Evolutionary conservation across 306 rosid genomes (phyloP), one percentile per base, ranked within the genome.

Genomic region (Acacia melanoxylon): DNA sequence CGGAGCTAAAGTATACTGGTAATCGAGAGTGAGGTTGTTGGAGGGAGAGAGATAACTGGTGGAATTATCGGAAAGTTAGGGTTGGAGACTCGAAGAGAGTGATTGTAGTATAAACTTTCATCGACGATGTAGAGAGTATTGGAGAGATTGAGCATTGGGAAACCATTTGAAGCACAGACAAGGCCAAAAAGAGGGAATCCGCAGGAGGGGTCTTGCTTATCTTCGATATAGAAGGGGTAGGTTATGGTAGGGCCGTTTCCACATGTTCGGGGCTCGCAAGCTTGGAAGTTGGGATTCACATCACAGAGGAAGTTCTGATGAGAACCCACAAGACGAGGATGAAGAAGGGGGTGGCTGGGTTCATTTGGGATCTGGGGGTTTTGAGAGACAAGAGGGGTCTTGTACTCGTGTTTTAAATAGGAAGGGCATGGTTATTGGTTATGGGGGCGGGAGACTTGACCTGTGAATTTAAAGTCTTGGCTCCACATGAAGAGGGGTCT

Each of bases 161-260:
- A 54, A 29, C 81, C 89, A 25, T 14, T 62, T 9, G 40, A 2
- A 27, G 35, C 40, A 27, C 68, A 62, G 35, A 13, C 9, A 27
- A 62, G 37, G 20, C 14, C 40, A 2, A 25, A 62, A 27, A 0
- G 2, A 25, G 10, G 68, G 40, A 3, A 15, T 27, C 40, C 40
- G 3, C 68, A 62, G 7, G 3, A 61, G 67, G 17, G 0, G 35
- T 24, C 67, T 3, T 61, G 19, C 13, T 1, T 56, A 13, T 40
- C 68, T 9, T 1, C 1, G 13, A 86, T 79, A 76, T 68, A 76
- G 51, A 91, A 91, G 0, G 92, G 92, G 79, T 71, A 91, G 27
- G 72, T 79, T 65, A 91, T 87, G 20, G 15, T 22, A 19, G 29
- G 91, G 68, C 42, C 27, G 0, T 80, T 69, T 0, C 85, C 90